Percentiles rank a stretch among this genome's conserved stretches.
Evolutionary conservation across 306 rosid species (phyloP).

Genomic region (Pyrus pyrifolia): DNA sequence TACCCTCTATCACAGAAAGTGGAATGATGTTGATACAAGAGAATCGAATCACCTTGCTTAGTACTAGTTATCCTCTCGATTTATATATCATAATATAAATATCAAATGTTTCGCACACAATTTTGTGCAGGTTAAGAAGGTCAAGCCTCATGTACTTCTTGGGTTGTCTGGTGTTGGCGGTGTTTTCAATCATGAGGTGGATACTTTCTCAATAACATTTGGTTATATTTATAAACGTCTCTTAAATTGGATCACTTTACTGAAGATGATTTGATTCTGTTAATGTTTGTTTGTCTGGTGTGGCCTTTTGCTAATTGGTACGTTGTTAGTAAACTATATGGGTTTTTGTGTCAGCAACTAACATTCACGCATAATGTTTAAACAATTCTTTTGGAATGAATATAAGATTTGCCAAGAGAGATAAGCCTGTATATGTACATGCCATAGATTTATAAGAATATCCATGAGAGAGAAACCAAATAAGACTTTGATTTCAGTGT

Average conservation of each 20-base stretch:
- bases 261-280: conserved; percentile 10
- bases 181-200: conserved; percentile 83
- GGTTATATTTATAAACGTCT: conserved; percentile 1
- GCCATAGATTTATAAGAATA: background rate
- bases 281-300: background rate
- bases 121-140: conserved; percentile 67
- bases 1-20: background rate
- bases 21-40: background rate
- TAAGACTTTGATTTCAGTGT: background rate
- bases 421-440: background rate
- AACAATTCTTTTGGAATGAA: background rate
- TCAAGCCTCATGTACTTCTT: conserved; percentile 89
- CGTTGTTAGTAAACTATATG: background rate
- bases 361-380: background rate
- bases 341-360: background rate
- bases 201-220: conserved; percentile 20
- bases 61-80: conserved; percentile 4
- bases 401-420: background rate
- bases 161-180: conserved; percentile 99
- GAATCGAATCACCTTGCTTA: conserved; percentile 7
- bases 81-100: conserved; percentile 1
- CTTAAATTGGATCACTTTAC: background rate
- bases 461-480: background rate
- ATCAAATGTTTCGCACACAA: conserved; percentile 15
- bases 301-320: background rate